phyloP scores from a whole-genome alignment of 108 stramenopile genomes.

The Nitzschia palea region DNA sequence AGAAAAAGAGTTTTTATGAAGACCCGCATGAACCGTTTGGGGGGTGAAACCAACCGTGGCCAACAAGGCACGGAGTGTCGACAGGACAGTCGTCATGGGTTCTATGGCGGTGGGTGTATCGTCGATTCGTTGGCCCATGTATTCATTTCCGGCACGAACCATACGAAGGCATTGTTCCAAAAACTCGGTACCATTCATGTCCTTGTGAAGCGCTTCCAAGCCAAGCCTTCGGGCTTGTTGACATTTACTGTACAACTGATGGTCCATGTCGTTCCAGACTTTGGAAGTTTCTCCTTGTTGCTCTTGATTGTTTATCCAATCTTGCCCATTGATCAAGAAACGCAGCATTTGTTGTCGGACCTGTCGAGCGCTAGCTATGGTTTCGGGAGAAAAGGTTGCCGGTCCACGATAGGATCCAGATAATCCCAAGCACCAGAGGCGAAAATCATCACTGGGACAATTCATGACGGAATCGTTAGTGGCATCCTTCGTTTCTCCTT shows the following conservation, averaged over 20 bases:
- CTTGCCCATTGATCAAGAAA: conserved; percentile 67
- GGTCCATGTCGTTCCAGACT: conserved; percentile 50
- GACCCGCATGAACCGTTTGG: conserved; percentile 56
- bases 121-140: conserved; percentile 14
- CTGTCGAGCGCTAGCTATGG: conserved; percentile 61
- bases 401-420: conserved; percentile 81
- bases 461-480: neutral
- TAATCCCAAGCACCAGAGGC: conserved; percentile 83
- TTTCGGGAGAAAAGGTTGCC: conserved; percentile 59
- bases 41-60: conserved; percentile 70
- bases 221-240: neutral
- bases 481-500: neutral
- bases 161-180: conserved; percentile 49
- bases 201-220: conserved; percentile 34
- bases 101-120: conserved; percentile 31
- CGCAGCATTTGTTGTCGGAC: conserved; percentile 57
- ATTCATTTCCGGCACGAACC: conserved; percentile 44
- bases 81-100: conserved; percentile 41
- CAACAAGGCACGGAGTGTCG: conserved; percentile 45
- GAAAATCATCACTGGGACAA: conserved; percentile 75
- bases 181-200: conserved; percentile 69
- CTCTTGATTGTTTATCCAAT: conserved; percentile 38
- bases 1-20: too few relatives aligned
- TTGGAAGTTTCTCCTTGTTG: conserved; percentile 13
- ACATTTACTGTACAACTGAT: conserved; percentile 44